Evolutionary conservation across 768 basidiomycete species (phyloP).

Genomic region (Leucocoprinus birnbaumii): DNA sequence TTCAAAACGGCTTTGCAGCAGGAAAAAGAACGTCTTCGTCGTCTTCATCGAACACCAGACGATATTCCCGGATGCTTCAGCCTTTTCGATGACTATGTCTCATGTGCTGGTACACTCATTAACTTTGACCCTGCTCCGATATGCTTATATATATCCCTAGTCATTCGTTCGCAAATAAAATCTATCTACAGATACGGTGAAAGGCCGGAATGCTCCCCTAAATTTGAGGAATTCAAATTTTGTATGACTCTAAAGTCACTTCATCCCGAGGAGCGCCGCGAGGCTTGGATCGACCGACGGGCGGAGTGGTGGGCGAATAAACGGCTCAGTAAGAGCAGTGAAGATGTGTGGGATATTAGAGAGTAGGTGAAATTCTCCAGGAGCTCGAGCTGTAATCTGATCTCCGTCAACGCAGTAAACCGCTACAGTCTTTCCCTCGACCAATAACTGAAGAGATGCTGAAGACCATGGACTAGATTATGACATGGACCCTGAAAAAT

Average conservation of each 20-base stretch:
- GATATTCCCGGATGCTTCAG: slow-evolving; percentile 84
- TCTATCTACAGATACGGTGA: slow-evolving; percentile 86
- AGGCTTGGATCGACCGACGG: slow-evolving; percentile 80
- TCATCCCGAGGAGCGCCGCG: slow-evolving; percentile 71
- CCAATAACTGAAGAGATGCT: slow-evolving; percentile 27
- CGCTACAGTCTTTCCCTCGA: slow-evolving; percentile 46
- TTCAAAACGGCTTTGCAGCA: slow-evolving; percentile 59
- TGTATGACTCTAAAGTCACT: slow-evolving; percentile 83
- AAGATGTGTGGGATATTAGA: slow-evolving; percentile 92
- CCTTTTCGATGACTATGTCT: slow-evolving; percentile 68
- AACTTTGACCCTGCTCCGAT: slow-evolving; percentile 6
- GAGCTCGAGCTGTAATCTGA: neutral
- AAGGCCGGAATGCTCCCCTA: slow-evolving; percentile 66
- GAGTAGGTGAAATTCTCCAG: slow-evolving; percentile 46
- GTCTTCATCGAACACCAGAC: slow-evolving; percentile 67
- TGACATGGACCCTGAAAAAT: no score
- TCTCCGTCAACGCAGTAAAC: slow-evolving; percentile 35
- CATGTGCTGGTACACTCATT: slow-evolving; percentile 56
- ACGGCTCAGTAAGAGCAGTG: slow-evolving; percentile 77
- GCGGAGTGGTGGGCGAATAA: slow-evolving; percentile 95
- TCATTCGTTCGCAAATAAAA: slow-evolving; percentile 75
- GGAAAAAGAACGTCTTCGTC: slow-evolving; percentile 63
- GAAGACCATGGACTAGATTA: slow-evolving; percentile 11
- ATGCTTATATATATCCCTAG: slow-evolving; percentile 32
- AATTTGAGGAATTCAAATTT: slow-evolving; percentile 93